A percentile compares a stretch with the other conserved stretches of the same genome.
These are phyloP conservation scores for Colletotrichum somersetense DNA, from an alignment of 2,329 filamentous ascomycete species.

Conservation along the genomic window DNA sequence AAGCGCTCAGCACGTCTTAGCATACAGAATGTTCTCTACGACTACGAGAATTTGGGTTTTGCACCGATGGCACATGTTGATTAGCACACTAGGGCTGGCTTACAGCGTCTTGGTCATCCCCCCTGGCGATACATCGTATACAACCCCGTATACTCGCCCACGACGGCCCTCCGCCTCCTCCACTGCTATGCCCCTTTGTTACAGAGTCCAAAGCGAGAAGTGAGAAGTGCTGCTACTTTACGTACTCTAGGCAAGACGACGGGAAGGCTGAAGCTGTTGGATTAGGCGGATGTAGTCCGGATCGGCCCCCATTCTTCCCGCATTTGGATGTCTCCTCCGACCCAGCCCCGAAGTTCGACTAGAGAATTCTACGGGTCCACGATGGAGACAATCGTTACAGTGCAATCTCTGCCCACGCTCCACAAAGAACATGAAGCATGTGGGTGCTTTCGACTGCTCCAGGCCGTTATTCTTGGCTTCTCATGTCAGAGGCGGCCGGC, in stretches of 20 bases:
- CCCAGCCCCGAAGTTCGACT: conserved; percentile 6
- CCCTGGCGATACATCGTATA: not conserved
- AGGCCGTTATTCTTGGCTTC: not conserved
- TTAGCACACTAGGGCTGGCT: conserved; percentile 2
- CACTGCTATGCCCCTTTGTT: conserved; percentile 10
- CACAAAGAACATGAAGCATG: not conserved
- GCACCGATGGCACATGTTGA: not conserved
- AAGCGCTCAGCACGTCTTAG: not conserved
- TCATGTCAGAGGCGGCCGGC: not conserved
- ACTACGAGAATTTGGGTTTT: not conserved
- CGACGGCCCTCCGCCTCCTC: conserved; percentile 7
- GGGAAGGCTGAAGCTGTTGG: conserved; percentile 16
- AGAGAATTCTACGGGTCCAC: conserved; percentile 19
- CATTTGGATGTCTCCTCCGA: conserved; percentile 34
- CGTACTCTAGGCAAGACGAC: not conserved
- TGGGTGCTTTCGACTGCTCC: not conserved
- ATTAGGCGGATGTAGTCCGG: conserved; percentile 34
- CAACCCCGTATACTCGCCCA: not conserved
- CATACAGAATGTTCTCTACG: not conserved
- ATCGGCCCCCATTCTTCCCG: conserved; percentile 32
- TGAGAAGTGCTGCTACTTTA: not conserved
- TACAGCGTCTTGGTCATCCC: conserved; percentile 25
- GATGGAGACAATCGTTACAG: conserved; percentile 30
- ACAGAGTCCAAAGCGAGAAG: not conserved
- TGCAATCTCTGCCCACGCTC: conserved; percentile 7